These are phyloP conservation scores for Chrysophaeum taylorii DNA, from an alignment of 352 stramenopile genomes.

Conservation along the genomic window DNA sequence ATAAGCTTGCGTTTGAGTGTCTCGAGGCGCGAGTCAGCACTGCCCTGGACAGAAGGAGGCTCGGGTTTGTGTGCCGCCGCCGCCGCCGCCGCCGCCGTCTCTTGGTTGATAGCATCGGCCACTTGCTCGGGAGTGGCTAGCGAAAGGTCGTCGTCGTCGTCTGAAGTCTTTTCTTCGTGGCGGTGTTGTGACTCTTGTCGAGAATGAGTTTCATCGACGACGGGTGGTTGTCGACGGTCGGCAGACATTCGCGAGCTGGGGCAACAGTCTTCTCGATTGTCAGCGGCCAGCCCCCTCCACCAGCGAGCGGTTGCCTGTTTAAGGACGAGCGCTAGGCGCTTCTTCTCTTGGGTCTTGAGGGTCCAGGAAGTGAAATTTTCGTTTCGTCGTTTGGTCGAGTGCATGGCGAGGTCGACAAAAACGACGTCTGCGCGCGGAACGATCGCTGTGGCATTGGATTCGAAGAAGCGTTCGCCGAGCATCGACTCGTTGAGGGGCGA, in stretches of 20 bases:
- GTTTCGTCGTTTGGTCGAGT: no score
- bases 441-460: not conserved
- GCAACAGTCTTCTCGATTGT: not conserved
- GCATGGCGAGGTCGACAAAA: not conserved
- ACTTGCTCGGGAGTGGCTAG: not conserved
- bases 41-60: not conserved
- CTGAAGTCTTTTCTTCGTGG: no score
- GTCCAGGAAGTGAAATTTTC: not conserved
- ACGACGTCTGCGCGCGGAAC: not conserved
- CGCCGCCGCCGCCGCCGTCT: not conserved
- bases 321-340: not conserved
- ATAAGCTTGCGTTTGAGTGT: not conserved
- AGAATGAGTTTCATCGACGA: not conserved
- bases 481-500: constrained; percentile 2
- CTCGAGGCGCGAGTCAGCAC: not conserved
- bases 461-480: not conserved
- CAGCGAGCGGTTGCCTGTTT: not conserved
- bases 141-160: no score
- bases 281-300: not conserved
- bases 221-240: not conserved
- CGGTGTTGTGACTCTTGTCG: no score
- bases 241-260: not conserved
- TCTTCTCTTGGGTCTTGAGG: not conserved
- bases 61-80: not conserved
- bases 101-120: not conserved